phyloP scores from a whole-genome alignment of 345 rosid species.

The Moricandia moricandioides region DNA sequence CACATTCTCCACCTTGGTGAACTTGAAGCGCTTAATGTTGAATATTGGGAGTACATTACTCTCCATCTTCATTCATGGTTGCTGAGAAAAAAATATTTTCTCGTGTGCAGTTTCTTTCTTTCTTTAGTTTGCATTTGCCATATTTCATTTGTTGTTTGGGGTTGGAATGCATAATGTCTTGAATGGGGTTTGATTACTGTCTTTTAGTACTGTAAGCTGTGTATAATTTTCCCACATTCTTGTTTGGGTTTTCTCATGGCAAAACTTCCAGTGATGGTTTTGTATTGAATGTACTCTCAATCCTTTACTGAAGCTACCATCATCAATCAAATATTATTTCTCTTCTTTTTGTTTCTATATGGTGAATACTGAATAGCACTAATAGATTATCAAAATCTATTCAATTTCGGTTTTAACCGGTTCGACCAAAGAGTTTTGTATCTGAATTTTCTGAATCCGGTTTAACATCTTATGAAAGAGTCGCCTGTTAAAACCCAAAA shows the following conservation, averaged over 20 bases:
- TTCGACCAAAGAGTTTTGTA: background rate
- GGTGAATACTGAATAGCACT: background rate
- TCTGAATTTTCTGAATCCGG: background rate
- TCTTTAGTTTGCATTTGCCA: background rate
- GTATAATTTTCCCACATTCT: slow-evolving; percentile 28
- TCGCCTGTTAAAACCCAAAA: slow-evolving; percentile 19
- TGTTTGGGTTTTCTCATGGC: slow-evolving; percentile 6
- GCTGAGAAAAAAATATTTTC: slow-evolving; percentile 6
- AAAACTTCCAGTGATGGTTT: background rate
- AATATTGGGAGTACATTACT: slow-evolving; percentile 10
- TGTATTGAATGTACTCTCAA: background rate
- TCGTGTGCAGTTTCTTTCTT: slow-evolving; percentile 32
- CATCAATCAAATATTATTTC: background rate
- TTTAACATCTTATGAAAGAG: background rate
- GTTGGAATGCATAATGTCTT: slow-evolving; percentile 6
- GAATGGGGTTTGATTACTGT: slow-evolving; percentile 16
- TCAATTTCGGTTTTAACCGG: background rate
- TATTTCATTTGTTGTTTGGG: slow-evolving; percentile 30
- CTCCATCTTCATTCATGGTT: slow-evolving; percentile 29
- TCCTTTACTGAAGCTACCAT: background rate
- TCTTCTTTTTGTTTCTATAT: background rate
- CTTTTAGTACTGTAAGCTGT: slow-evolving; percentile 9
- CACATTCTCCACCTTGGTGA: slow-evolving; percentile 19
- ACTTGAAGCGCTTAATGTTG: slow-evolving; percentile 24
- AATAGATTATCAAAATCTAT: background rate